Evolutionary conservation across 176 grass and related monocot species (phyloP).

Genomic region (Thalia dealbata): DNA sequence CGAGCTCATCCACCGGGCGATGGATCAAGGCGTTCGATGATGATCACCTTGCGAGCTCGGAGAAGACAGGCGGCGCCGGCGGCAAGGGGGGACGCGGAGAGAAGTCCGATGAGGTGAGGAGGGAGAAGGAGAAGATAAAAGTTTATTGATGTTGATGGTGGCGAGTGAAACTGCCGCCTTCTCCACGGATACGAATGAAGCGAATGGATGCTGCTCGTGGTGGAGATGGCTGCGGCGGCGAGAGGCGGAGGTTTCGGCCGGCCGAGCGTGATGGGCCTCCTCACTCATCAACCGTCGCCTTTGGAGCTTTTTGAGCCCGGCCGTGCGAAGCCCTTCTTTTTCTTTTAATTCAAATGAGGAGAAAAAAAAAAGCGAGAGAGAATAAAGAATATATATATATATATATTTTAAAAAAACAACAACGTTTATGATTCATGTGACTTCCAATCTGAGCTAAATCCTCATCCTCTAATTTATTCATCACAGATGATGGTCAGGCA

Average conservation of each 20-base stretch:
- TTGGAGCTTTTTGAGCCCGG: conserved; percentile 37
- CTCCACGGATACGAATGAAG: conserved; percentile 8
- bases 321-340: no score
- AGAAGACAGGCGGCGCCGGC: conserved; percentile 11
- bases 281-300: conserved; percentile 30
- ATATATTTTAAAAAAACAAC: no score
- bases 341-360: no score
- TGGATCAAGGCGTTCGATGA: conserved; percentile 52
- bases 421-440: no score
- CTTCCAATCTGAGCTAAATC: no score
- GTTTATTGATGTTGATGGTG: no score
- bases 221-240: not conserved
- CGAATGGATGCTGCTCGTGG: not conserved
- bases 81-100: conserved; percentile 22
- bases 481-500: no score
- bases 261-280: conserved; percentile 35
- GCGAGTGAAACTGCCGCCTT: not conserved
- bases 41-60: conserved; percentile 28
- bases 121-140: not conserved
- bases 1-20: conserved; percentile 36
- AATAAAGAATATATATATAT: no score
- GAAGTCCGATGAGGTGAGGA: not conserved
- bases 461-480: no score
- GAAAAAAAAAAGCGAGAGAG: no score
- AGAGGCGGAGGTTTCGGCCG: conserved; percentile 33